phyloP scores from a whole-genome alignment of 495 filamentous ascomycete species.

The Aspergillus incahuasiensis region DNA sequence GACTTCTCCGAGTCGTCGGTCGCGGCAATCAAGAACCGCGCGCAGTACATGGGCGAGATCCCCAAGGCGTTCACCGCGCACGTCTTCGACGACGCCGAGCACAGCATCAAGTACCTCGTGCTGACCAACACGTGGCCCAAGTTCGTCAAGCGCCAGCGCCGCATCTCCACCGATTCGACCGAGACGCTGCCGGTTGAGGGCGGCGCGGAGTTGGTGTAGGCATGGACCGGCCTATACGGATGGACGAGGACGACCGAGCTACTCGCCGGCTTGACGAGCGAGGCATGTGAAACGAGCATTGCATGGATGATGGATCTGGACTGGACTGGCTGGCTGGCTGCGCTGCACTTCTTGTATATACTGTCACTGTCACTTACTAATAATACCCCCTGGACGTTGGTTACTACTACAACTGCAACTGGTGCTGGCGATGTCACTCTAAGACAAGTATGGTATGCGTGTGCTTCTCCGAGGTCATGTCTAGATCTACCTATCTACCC shows the following conservation, averaged over 20 bases:
- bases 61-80: slow-evolving; percentile 45
- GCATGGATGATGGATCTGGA: background rate
- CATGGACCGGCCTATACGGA: too few relatives aligned
- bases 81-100: slow-evolving; percentile 57
- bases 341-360: background rate
- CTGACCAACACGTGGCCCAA: slow-evolving; percentile 69
- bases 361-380: background rate
- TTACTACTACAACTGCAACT: too few relatives aligned
- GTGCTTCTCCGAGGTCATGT: too few relatives aligned
- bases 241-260: background rate
- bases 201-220: background rate
- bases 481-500: too few relatives aligned
- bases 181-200: background rate
- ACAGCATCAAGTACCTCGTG: slow-evolving; percentile 63
- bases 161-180: slow-evolving; percentile 6
- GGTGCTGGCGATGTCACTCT: too few relatives aligned
- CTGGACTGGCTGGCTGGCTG: too few relatives aligned
- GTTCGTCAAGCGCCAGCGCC: slow-evolving; percentile 36
- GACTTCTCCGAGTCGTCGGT: slow-evolving; percentile 21
- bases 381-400: background rate
- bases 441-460: too few relatives aligned
- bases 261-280: background rate
- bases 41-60: slow-evolving; percentile 37
- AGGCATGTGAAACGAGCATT: background rate
- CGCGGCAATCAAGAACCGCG: slow-evolving; percentile 21